Conservation (phyloP, 352 stramenopile species). For the Hyaloperonospora brassicae region DNA sequence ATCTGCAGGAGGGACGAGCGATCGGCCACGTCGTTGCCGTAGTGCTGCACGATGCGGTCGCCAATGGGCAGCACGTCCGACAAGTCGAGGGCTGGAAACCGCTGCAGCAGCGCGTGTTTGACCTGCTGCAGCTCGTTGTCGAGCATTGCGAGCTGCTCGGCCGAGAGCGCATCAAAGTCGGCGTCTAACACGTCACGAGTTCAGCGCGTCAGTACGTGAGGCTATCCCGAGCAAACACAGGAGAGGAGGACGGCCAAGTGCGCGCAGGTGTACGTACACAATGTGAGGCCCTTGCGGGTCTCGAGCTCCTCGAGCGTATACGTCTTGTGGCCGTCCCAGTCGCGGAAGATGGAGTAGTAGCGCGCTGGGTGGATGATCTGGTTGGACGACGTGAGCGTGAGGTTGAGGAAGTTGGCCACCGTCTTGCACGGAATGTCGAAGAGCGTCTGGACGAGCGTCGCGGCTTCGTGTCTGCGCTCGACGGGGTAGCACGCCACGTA, state of each 20-base stretch:
- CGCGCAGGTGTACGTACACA: constrained; percentile 49
- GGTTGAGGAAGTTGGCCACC: constrained; percentile 89
- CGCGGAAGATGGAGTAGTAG: constrained; percentile 90
- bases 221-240: too few species aligned
- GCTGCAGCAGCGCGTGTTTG: constrained; percentile 84
- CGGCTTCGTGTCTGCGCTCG: constrained; percentile 69
- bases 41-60: constrained; percentile 88
- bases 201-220: too few species aligned
- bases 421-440: constrained; percentile 89
- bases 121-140: constrained; percentile 92
- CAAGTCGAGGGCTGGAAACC: constrained; percentile 86
- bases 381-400: constrained; percentile 90
- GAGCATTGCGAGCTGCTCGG: constrained; percentile 86
- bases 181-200: constrained; percentile 41
- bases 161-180: constrained; percentile 90
- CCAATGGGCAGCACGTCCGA: constrained; percentile 87
- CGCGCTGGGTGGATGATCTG: constrained; percentile 90
- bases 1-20: constrained; percentile 84
- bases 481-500: constrained; percentile 88
- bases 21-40: constrained; percentile 86
- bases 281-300: constrained; percentile 77
- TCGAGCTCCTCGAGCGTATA: constrained; percentile 82
- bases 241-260: too few species aligned
- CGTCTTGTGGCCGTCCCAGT: constrained; percentile 87
- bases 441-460: constrained; percentile 75